phyloP scores from a whole-genome alignment of 805 yeast genomes.

The Jamesozyma piceae region DNA sequence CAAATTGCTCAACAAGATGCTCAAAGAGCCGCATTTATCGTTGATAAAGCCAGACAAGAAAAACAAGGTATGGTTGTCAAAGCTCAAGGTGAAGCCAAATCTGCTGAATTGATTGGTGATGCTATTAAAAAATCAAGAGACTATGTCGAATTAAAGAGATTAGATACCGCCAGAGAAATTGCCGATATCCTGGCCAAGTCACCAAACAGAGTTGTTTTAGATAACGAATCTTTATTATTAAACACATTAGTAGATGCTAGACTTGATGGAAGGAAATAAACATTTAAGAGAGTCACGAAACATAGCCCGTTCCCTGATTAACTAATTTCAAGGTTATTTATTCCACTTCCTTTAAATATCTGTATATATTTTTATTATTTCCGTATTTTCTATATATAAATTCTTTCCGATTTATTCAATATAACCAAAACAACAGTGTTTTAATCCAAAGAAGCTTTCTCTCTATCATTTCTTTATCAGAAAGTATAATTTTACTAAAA shows the following conservation, averaged over 20 bases:
- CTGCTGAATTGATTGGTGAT: constrained; percentile 97
- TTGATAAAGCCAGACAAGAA: constrained; percentile 94
- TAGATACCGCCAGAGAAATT: constrained; percentile 95
- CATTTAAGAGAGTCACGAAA: not conserved
- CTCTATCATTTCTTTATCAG: no score
- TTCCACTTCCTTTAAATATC: not conserved
- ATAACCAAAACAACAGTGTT: no score
- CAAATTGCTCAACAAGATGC: constrained; percentile 99
- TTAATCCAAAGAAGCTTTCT: no score
- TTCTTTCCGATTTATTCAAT: no score
- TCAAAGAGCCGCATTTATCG: constrained; percentile 94
- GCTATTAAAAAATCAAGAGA: constrained; percentile 95
- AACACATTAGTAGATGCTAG: constrained; percentile 81
- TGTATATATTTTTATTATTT: not conserved
- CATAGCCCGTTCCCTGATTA: not conserved
- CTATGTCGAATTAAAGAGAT: constrained; percentile 91
- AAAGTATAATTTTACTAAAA: no score
- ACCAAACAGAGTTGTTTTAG: constrained; percentile 86
- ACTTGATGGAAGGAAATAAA: constrained; percentile 6
- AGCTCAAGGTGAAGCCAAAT: constrained; percentile 97
- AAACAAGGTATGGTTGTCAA: constrained; percentile 94
- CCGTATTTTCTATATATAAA: not conserved
- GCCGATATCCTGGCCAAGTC: constrained; percentile 76
- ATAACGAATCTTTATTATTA: constrained; percentile 83
- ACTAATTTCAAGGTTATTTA: not conserved